These are phyloP conservation scores for Saraca asoca DNA, from an alignment of 331 rosid genomes.

Conservation along the genomic window DNA sequence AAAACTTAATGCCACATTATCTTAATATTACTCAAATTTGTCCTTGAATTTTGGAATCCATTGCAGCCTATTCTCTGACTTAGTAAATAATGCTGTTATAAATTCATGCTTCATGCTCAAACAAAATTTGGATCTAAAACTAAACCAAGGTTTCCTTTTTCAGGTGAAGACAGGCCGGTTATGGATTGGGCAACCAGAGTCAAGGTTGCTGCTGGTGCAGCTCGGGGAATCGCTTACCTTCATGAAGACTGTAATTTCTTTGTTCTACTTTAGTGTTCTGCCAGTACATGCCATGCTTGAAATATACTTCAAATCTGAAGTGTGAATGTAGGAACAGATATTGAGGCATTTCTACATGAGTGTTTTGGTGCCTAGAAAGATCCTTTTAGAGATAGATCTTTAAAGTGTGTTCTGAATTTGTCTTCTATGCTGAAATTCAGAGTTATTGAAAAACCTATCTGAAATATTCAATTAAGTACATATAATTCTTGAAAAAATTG, in stretches of 20 bases:
- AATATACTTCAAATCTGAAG: background rate
- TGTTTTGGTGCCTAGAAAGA: background rate
- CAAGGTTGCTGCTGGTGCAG: slow-evolving; percentile 91
- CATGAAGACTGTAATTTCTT: slow-evolving; percentile 89
- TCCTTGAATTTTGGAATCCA: slow-evolving; percentile 13
- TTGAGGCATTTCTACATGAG: background rate
- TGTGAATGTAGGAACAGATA: background rate
- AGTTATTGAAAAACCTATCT: background rate
- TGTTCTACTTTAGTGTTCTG: slow-evolving; percentile 18
- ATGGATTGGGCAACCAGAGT: slow-evolving; percentile 85
- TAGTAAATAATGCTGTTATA: slow-evolving; percentile 15
- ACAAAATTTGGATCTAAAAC: slow-evolving; percentile 19
- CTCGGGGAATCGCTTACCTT: slow-evolving; percentile 94
- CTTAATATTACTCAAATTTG: background rate
- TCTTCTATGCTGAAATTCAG: background rate
- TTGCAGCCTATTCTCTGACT: slow-evolving; percentile 6
- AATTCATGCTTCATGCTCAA: slow-evolving; percentile 28
- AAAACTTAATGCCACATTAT: slow-evolving; percentile 1
- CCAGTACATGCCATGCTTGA: slow-evolving; percentile 1
- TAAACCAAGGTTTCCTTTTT: slow-evolving; percentile 29
- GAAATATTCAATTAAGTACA: slow-evolving; percentile 10
- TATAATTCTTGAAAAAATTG: slow-evolving; percentile 5
- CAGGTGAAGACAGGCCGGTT: slow-evolving; percentile 61
- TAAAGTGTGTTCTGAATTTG: background rate
- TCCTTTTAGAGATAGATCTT: background rate